Base-by-base conservation (phyloP, 1,284 basidiomycete genomes). In the Stereum hirsutum region DNA sequence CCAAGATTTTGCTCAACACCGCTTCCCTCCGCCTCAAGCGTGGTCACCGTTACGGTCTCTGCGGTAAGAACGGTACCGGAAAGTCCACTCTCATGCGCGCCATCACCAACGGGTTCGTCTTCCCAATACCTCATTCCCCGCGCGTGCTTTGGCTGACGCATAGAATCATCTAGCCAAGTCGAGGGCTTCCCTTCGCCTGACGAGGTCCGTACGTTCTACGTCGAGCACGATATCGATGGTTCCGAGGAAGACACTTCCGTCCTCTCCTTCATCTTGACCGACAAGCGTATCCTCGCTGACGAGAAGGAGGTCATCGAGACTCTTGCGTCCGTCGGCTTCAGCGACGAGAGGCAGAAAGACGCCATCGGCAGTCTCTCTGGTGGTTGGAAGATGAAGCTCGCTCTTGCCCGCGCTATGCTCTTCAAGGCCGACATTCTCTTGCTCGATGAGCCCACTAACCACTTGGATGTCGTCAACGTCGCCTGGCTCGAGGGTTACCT, bases 351-450 rank as follows among this genome's bases (percentile, higher is more conserved):
- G 56, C 93, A 96, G 70, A 70, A 68, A 54, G 74, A 89, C 54
- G 70, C 90, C 35, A 96, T 96, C 54, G 90, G 92, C 53, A 84
- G 82, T 50, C 74, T 99, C 44, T 99, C 95, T 39, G 96, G 96
- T 79, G 96, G 96, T 74, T 99, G 96, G 96, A 97, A 99, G 79
- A 99, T 99, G 96, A 98, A 98, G 80, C 85, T 99, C 53, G 96
- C 95, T 25, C 82, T 99, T 49, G 96, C 96, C 46, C 84, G 96
- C 56, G 96, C 96, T 47, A 96, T 99, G 75, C 80, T 99, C 47
- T 99, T 98, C 89, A 93, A 92, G 74, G 93, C 93, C 55, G 94
- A 97, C 61, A 96, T 97, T 58, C 82, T 97, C 49, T 72, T 96
- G 41, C 89, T 96, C 56, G 93, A 97, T 67, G 94, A 97, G 73